A percentile compares a stretch with the other conserved stretches of the same genome.
phyloP scores from a whole-genome alignment of 768 basidiomycete genomes.

The Mrakia blollopis region DNA sequence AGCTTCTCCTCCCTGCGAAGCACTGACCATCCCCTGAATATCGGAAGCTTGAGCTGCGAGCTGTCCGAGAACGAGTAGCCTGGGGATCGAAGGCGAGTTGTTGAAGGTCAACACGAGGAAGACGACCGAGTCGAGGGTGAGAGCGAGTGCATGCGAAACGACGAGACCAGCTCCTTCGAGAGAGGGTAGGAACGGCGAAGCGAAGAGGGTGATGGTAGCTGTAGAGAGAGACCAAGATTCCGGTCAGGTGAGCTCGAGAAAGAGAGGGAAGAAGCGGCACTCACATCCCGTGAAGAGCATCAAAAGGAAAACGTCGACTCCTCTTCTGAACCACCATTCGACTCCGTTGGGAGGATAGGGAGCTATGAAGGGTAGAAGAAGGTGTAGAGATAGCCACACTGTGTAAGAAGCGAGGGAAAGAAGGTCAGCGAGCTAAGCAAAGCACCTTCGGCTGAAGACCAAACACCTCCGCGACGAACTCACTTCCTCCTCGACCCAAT shows the following conservation, averaged over 20 bases:
- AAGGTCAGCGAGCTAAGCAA: not conserved
- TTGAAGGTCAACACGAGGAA: not conserved
- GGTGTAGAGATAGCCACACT: conserved; percentile 13
- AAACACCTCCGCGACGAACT: not conserved
- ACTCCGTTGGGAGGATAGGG: not conserved
- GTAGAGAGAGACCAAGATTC: not conserved
- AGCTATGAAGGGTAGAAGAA: conserved; percentile 8
- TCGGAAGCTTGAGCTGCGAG: not conserved
- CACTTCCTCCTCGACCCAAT: conserved; percentile 11
- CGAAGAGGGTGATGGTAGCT: conserved; percentile 5
- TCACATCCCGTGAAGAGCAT: not conserved
- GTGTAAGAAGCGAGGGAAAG: not conserved
- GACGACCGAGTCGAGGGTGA: not conserved
- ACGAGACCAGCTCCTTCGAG: not conserved
- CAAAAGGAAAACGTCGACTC: not conserved
- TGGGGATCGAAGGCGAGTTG: not conserved
- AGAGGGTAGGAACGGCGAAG: not conserved
- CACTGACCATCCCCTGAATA: not conserved
- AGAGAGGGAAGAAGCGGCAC: not conserved
- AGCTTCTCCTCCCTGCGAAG: not conserved
- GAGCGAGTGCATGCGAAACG: not conserved
- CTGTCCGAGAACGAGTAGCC: not conserved
- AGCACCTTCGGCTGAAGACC: not conserved
- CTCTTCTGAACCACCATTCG: conserved; percentile 15
- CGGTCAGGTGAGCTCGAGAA: not conserved